phyloP scores from a whole-genome alignment of 202 grass and related monocot genomes.

The Panicum virgatum region DNA sequence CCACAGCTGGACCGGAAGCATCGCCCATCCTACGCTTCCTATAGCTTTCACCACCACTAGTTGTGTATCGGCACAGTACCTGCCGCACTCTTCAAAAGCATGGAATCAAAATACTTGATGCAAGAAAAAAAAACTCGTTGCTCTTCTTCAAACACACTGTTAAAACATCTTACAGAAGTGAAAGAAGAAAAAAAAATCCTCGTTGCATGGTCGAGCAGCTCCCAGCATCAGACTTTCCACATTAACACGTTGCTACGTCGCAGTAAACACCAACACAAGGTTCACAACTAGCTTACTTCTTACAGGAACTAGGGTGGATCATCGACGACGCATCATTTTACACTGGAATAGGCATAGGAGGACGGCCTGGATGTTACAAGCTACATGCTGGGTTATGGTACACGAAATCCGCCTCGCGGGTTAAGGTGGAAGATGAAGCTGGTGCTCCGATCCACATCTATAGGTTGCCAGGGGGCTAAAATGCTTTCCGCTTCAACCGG shows the following conservation, averaged over 20 bases:
- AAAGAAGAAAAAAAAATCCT: too few species aligned
- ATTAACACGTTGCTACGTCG: too few species aligned
- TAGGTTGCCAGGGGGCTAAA: slow-evolving; percentile 5
- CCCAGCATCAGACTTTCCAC: not conserved
- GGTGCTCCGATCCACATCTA: not conserved
- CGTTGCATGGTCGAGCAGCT: too few species aligned
- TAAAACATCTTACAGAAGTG: too few species aligned
- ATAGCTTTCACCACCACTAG: slow-evolving; percentile 42
- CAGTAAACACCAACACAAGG: too few species aligned
- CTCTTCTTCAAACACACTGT: too few species aligned
- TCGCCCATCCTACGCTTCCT: slow-evolving; percentile 63
- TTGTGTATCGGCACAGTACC: not conserved
- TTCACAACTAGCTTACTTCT: not conserved
- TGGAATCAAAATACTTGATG: too few species aligned
- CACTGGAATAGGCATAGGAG: not conserved
- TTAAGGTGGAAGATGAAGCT: not conserved
- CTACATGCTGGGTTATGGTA: slow-evolving; percentile 2
- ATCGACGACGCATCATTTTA: not conserved
- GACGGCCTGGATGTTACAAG: not conserved
- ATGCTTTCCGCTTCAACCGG: slow-evolving; percentile 47
- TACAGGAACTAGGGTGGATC: not conserved
- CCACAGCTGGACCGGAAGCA: not conserved
- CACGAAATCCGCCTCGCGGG: not conserved
- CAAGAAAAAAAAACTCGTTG: too few species aligned
- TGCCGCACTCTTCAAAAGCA: too few species aligned